These are phyloP conservation scores for Plasmodium falciparum DNA, from an alignment of 169 alveolate genomes.

Conservation along the genomic window DNA sequence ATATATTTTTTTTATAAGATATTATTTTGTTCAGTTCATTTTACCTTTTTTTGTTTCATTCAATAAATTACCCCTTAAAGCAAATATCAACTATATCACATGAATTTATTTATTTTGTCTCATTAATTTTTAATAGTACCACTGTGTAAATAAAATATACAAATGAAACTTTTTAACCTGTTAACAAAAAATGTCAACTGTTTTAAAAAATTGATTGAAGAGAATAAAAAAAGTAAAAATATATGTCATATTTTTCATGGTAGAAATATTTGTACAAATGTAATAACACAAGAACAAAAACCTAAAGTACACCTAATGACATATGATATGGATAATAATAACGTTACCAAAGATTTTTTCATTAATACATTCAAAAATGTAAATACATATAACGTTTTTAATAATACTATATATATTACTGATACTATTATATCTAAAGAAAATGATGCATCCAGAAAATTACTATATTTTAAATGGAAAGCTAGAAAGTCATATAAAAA, in stretches of 20 bases:
- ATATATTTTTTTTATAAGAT: no score
- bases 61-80: neutral
- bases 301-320: slow-evolving; percentile 17
- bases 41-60: no score
- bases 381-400: slow-evolving; percentile 21
- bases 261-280: slow-evolving; percentile 26
- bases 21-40: no score
- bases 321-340: neutral
- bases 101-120: neutral
- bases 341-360: neutral
- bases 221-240: slow-evolving; percentile 17
- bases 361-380: slow-evolving; percentile 5
- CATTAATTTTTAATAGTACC: neutral
- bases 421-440: slow-evolving; percentile 24
- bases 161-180: slow-evolving; percentile 26
- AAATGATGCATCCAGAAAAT: slow-evolving; percentile 8
- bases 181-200: slow-evolving; percentile 12
- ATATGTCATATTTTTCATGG: slow-evolving; percentile 17
- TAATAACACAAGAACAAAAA: slow-evolving; percentile 11
- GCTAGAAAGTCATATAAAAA: slow-evolving; percentile 86
- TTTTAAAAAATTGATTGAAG: slow-evolving; percentile 33
- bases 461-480: slow-evolving; percentile 81
- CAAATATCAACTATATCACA: slow-evolving; percentile 4
- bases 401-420: slow-evolving; percentile 24
- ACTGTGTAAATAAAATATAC: slow-evolving; percentile 25